Evolutionary conservation across 108 stramenopile genomes (phyloP).

Genomic region (Licmophora abbreviata): DNA sequence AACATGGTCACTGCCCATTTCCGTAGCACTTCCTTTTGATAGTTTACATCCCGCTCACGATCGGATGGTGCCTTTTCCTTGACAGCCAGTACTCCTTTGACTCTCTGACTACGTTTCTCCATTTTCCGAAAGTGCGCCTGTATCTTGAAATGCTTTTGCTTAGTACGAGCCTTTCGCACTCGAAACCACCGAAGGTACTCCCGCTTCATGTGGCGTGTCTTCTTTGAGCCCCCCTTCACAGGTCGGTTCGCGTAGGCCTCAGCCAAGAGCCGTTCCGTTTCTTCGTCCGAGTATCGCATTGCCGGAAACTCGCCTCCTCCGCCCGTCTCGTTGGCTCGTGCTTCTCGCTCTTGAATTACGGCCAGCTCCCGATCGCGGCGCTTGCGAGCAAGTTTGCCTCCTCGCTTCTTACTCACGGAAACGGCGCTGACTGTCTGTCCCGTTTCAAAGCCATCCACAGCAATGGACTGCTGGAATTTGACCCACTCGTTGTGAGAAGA

Average conservation of each 20-base stretch:
- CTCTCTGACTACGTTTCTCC: slow-evolving; percentile 47
- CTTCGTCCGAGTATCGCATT: slow-evolving; percentile 69
- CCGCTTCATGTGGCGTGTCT: slow-evolving; percentile 60
- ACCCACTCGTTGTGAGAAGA: slow-evolving; percentile 74
- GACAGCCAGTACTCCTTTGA: slow-evolving; percentile 30
- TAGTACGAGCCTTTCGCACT: slow-evolving; percentile 44
- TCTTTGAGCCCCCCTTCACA: slow-evolving; percentile 59
- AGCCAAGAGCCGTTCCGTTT: slow-evolving; percentile 68
- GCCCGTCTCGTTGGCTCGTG: not conserved
- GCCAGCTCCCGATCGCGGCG: slow-evolving; percentile 21
- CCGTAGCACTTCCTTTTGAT: slow-evolving; percentile 55
- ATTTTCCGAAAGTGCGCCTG: slow-evolving; percentile 54
- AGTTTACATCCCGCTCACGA: slow-evolving; percentile 36
- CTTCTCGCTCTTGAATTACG: slow-evolving; percentile 5
- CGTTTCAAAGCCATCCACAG: slow-evolving; percentile 75
- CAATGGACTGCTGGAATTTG: slow-evolving; percentile 75
- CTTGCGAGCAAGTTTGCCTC: slow-evolving; percentile 45
- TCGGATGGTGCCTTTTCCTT: slow-evolving; percentile 33
- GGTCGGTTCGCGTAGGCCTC: slow-evolving; percentile 69
- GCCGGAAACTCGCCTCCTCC: slow-evolving; percentile 60
- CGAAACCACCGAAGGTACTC: slow-evolving; percentile 47
- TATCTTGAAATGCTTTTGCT: slow-evolving; percentile 43
- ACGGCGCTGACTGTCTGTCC: slow-evolving; percentile 49
- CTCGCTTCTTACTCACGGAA: slow-evolving; percentile 32
- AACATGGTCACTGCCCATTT: slow-evolving; percentile 30